These are phyloP conservation scores for Allomyces arbusculus DNA, from an alignment of 192 early-diverging fungal genomes.

Conservation along the genomic window DNA sequence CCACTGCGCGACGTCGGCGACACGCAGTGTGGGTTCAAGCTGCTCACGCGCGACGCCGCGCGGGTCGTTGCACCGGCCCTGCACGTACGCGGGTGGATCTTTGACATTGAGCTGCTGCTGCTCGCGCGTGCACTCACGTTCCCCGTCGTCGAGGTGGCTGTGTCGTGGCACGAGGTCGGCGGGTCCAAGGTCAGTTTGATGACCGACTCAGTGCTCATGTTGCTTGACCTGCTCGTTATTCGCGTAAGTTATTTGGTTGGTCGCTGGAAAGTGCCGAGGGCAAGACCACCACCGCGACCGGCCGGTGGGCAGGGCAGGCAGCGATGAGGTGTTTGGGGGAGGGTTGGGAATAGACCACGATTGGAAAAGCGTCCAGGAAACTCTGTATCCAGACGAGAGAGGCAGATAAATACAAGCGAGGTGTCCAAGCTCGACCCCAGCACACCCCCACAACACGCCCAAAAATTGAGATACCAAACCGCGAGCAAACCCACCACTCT, in stretches of 20 bases:
- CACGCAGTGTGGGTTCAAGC: conserved; percentile 97
- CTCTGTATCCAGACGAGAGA: too few relatives aligned
- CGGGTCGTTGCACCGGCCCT: conserved; percentile 61
- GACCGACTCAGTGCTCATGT: conserved; percentile 74
- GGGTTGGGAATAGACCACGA: too few relatives aligned
- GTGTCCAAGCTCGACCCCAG: too few relatives aligned
- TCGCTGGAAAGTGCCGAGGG: conserved; percentile 34
- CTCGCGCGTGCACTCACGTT: conserved; percentile 49
- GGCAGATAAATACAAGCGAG: too few relatives aligned
- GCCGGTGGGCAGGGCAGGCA: too few relatives aligned
- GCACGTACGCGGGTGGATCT: conserved; percentile 95
- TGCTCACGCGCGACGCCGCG: conserved; percentile 62
- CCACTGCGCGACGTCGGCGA: conserved; percentile 63
- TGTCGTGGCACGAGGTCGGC: conserved; percentile 92
- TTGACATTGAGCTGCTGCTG: conserved; percentile 88
- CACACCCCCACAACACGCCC: too few relatives aligned
- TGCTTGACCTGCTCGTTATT: conserved; percentile 66
- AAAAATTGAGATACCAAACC: too few relatives aligned
- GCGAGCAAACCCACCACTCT: too few relatives aligned
- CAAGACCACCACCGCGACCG: too few relatives aligned
- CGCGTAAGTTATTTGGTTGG: conserved; percentile 67
- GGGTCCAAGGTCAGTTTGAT: conserved; percentile 82
- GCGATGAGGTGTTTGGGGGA: too few relatives aligned
- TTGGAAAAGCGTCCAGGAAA: too few relatives aligned
- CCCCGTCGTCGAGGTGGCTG: conserved; percentile 70